These are phyloP conservation scores for Globisporangium iwayamae DNA, from an alignment of 352 stramenopile genomes.

Conservation along the genomic window DNA sequence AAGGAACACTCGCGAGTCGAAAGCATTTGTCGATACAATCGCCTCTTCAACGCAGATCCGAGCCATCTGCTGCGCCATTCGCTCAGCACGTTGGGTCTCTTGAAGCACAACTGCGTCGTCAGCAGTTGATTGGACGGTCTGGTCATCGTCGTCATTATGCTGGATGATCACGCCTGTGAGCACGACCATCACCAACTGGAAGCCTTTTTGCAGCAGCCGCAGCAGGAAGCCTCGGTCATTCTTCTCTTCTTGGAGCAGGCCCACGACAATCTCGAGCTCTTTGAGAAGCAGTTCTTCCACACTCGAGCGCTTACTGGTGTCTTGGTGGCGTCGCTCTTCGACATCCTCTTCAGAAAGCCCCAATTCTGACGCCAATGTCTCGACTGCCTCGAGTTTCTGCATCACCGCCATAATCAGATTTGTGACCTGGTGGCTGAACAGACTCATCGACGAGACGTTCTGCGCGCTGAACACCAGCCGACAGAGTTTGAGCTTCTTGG, in stretches of 20 bases:
- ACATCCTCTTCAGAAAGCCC: constrained; percentile 61
- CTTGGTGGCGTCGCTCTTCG: constrained; percentile 38
- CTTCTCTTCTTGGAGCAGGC: constrained; percentile 56
- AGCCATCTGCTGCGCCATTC: constrained; percentile 32
- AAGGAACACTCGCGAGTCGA: constrained; percentile 21
- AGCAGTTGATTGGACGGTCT: neutral
- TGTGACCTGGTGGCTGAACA: constrained; percentile 50
- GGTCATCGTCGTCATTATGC: neutral
- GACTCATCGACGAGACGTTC: constrained; percentile 6
- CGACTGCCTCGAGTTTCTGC: constrained; percentile 50
- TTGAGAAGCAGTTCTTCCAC: constrained; percentile 48
- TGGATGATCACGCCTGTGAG: constrained; percentile 4
- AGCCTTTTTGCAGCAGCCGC: constrained; percentile 53
- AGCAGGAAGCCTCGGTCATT: constrained; percentile 54
- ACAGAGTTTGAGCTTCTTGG: constrained; percentile 51
- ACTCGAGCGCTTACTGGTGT: constrained; percentile 22
- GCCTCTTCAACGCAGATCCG: constrained; percentile 35
- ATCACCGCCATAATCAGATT: constrained; percentile 45
- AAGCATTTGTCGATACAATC: neutral
- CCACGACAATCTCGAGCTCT: constrained; percentile 64
- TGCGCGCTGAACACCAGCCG: constrained; percentile 30
- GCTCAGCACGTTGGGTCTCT: neutral
- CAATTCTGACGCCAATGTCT: constrained; percentile 52
- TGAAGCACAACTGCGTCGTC: neutral
- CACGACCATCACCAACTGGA: constrained; percentile 38